phyloP scores from a whole-genome alignment of 306 rosid species.

The Malus orientalis region DNA sequence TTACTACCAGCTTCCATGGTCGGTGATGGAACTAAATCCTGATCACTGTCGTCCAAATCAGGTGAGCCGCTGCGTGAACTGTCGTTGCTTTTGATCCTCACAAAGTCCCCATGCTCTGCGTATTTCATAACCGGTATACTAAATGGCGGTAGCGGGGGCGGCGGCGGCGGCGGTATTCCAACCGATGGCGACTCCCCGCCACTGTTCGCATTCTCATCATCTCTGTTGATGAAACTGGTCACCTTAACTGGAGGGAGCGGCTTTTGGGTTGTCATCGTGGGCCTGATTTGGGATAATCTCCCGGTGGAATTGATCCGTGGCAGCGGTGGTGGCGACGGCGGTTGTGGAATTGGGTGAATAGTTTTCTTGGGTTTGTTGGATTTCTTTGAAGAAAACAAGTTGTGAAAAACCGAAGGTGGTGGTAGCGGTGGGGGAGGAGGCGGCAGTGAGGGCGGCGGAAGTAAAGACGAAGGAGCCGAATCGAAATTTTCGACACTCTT shows the following conservation, averaged over 20 bases:
- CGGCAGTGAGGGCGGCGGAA: slow-evolving; percentile 28
- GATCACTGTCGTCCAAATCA: slow-evolving; percentile 44
- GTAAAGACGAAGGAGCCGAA: slow-evolving; percentile 10
- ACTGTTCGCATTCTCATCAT: slow-evolving; percentile 11
- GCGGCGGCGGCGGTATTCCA: slow-evolving; percentile 62
- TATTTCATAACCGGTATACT: slow-evolving; percentile 40
- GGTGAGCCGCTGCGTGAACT: slow-evolving; percentile 52
- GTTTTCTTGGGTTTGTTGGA: slow-evolving; percentile 35
- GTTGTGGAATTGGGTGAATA: slow-evolving; percentile 12
- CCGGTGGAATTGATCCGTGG: background rate
- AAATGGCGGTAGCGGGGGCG: slow-evolving; percentile 64
- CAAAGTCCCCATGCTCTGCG: slow-evolving; percentile 57
- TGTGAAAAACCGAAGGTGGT: slow-evolving; percentile 41
- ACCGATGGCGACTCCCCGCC: slow-evolving; percentile 54
- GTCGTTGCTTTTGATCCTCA: slow-evolving; percentile 54
- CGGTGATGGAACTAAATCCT: slow-evolving; percentile 26
- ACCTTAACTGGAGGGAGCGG: slow-evolving; percentile 17
- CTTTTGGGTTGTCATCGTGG: slow-evolving; percentile 17
- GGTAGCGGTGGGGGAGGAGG: slow-evolving; percentile 30
- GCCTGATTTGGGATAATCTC: slow-evolving; percentile 10
- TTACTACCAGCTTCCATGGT: background rate
- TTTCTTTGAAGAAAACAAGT: slow-evolving; percentile 45
- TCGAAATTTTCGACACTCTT: slow-evolving; percentile 54
- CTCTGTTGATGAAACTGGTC: slow-evolving; percentile 16
- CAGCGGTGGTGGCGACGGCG: background rate